Evolutionary conservation across 352 stramenopile species (phyloP), one percentile per base, ranked within the genome.

Genomic region (Halophytophthora polymorphica): DNA sequence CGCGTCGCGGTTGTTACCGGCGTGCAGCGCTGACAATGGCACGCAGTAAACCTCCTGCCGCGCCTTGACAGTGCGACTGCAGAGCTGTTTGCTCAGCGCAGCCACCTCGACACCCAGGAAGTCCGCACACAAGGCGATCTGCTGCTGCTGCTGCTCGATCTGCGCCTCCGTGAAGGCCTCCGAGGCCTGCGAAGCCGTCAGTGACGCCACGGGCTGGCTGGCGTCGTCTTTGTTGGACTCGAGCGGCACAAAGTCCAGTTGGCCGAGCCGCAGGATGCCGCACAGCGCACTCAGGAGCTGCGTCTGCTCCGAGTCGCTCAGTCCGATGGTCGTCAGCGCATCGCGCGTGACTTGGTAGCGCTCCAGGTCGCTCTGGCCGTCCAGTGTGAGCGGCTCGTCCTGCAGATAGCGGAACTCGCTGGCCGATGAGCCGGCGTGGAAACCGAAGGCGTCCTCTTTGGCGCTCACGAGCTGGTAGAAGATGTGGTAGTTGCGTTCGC

Each of bases 401-500:
- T 86, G 76, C 42, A 95, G 51, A 38, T 92, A 95, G 2, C 79
- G 76, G 28, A 90, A 93, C 25, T 87, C 72, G 8, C 57, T 52
- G 4, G 79, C 48, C 4, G 66, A 82, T n/a, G 77, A 69, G 11
- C 53, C 47, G 1, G 68, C 45, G 0, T 47, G 41, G 52, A 93
- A 89, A 28, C 69, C 67, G 31, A 84, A 93, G 21, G 54, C 56
- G 2, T 64, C 43, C 42, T 91, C 79, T 10, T 77, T 71, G 3
- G 81, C 83, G 15, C 71, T 88, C 22, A 88, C 68, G 10, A 98
- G 72, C 62, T 98, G 88, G 73, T 99, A 99, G 66, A 99, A 99
- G 19, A 99, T 97, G 71, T 99, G 96, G 81, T 98, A 99, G 64
- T 99, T 99, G 29, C 97, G 78, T 67, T 99, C 97, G 1, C 90